phyloP scores from a whole-genome alignment of 805 yeast genomes.

The Zygoascus biomembranicola region DNA sequence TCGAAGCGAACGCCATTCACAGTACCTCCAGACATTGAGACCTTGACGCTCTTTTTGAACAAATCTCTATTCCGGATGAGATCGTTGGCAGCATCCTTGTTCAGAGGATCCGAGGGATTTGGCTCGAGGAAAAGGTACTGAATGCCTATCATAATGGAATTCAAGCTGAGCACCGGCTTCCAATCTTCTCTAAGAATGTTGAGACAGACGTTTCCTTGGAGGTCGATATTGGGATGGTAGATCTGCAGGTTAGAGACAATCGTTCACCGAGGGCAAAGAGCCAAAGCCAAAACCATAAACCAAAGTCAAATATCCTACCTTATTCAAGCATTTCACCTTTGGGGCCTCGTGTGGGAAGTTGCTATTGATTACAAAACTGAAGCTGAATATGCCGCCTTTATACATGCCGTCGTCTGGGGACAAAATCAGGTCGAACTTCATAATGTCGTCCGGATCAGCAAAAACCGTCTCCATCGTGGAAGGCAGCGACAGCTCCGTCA shows the following conservation, averaged over 20 bases:
- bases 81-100: conserved; percentile 75
- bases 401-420: conserved; percentile 70
- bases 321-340: conserved; percentile 33
- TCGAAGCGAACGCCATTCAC: conserved; percentile 57
- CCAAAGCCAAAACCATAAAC: not conserved
- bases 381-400: conserved; percentile 57
- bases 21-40: conserved; percentile 65
- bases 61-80: conserved; percentile 32
- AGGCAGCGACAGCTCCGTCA: conserved; percentile 62
- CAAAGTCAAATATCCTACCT: conserved; percentile 10
- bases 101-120: conserved; percentile 85
- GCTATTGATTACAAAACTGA: conserved; percentile 55
- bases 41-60: conserved; percentile 50
- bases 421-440: conserved; percentile 51
- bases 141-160: conserved; percentile 75
- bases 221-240: conserved; percentile 90
- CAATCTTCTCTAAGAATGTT: conserved; percentile 92
- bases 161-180: conserved; percentile 85
- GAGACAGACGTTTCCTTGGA: conserved; percentile 83
- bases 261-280: not conserved
- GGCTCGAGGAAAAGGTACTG: conserved; percentile 84
- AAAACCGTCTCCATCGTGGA: conserved; percentile 43
- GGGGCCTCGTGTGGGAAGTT: conserved; percentile 93
- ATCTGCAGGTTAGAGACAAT: conserved; percentile 35
- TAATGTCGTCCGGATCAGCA: conserved; percentile 47